Base-by-base conservation (phyloP, 495 filamentous ascomycete genomes). In the Mytilinidion resinicola region DNA sequence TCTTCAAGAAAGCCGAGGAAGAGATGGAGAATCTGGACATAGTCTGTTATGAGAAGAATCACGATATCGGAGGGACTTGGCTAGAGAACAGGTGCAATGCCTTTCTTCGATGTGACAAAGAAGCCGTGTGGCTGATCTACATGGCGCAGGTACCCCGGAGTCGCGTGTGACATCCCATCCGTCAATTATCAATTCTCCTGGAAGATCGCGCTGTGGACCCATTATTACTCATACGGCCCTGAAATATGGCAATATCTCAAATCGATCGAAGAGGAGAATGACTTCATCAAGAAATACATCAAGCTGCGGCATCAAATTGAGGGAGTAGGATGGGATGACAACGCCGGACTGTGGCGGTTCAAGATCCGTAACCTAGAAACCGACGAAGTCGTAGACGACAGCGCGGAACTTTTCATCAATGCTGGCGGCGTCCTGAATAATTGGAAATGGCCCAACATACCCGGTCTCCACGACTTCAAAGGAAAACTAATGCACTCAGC, bases 21-120 rank as follows among this genome's bases (percentile, higher is more conserved):
- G 50, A 69, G 55, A 59, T 73, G 55, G 43, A 68, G 20, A 66
- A 77, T 53, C 17, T 76, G n/a, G 65, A 70, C 0, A 66, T 75
- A 34, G 58, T 61, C 6, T 66, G 71, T 37, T 78, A 77, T 56
- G 76, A 78, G 59, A 78, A 77, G 67, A 78, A 77, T 55, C 35
- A 57, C 25, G 71, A 74, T 41, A 63, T 78, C 30, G 74, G 71
- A 0, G 76, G 76, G 0, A 78, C 76, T 0, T 74, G 72, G 72
- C 57, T 71, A 4, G 72, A 74, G 57, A 74, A 74, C 51, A 38
- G 69, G 41, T 67, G 70, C 25, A 30, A 6, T 6, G 25, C 25
- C 25, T 55, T 30, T 30, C 6, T 30, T 30, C 48, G 55, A 46
- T 59, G 14, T n/a, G 39, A 19, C 19, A n/a, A 20, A 15, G 20